These are phyloP conservation scores for Hypoxylon sp. DNA, from an alignment of 2,329 filamentous ascomycete genomes.

Conservation along the genomic window DNA sequence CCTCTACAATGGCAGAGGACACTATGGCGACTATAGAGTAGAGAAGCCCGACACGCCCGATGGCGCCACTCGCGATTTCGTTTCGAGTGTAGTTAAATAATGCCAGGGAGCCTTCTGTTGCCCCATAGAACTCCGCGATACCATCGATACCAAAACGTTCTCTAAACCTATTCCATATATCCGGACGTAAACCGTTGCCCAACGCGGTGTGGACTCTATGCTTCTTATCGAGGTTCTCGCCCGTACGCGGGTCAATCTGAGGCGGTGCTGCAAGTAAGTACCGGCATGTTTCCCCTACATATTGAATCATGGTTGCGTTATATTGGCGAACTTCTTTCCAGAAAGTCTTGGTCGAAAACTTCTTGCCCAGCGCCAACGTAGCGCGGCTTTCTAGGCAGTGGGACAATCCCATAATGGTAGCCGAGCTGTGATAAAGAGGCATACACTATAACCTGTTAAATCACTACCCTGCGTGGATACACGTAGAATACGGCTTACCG, in stretches of 20 bases:
- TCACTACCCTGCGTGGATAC: neutral
- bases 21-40: slow-evolving; percentile 68
- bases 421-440: slow-evolving; percentile 91
- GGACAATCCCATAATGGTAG: slow-evolving; percentile 77
- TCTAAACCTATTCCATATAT: slow-evolving; percentile 89
- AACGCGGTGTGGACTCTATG: slow-evolving; percentile 83
- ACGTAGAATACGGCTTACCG: slow-evolving; percentile 63
- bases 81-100: slow-evolving; percentile 83
- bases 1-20: slow-evolving; percentile 72
- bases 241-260: slow-evolving; percentile 73
- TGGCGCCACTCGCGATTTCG: slow-evolving; percentile 80
- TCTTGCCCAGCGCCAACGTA: slow-evolving; percentile 80
- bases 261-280: slow-evolving; percentile 81
- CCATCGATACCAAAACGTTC: slow-evolving; percentile 81
- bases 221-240: slow-evolving; percentile 78
- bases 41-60: slow-evolving; percentile 79
- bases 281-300: slow-evolving; percentile 89
- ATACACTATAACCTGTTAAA: slow-evolving; percentile 71
- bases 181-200: slow-evolving; percentile 87
- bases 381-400: slow-evolving; percentile 72
- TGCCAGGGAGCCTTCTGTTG: slow-evolving; percentile 79
- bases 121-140: slow-evolving; percentile 85
- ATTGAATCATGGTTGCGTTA: slow-evolving; percentile 83
- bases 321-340: slow-evolving; percentile 82
- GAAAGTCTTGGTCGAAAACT: slow-evolving; percentile 83